These are phyloP conservation scores for Sugiyamaella floridensis DNA, from an alignment of 805 yeast genomes.

Conservation along the genomic window DNA sequence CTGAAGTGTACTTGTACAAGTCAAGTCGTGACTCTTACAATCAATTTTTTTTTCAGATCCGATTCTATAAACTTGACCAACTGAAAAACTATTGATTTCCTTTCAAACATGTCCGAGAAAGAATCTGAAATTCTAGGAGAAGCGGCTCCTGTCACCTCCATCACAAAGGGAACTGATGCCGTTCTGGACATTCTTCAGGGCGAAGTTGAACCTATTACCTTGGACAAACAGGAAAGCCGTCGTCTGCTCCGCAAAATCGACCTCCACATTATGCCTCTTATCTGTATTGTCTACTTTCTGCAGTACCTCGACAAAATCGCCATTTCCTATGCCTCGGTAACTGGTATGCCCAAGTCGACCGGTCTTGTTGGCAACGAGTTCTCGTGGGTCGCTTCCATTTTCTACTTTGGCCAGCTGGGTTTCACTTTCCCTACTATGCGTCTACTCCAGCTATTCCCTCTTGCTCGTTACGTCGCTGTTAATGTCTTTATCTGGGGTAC, in stretches of 20 bases:
- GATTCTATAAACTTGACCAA: too few relatives aligned
- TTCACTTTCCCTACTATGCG: constrained; percentile 39
- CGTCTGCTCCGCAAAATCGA: constrained; percentile 23
- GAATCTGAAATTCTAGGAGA: neutral
- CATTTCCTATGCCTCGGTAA: constrained; percentile 43
- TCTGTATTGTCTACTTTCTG: constrained; percentile 12
- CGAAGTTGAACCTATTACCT: neutral
- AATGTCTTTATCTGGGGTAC: constrained; percentile 17
- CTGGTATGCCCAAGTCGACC: constrained; percentile 35
- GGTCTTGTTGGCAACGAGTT: constrained; percentile 33
- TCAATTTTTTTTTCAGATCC: too few relatives aligned
- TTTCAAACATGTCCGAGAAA: neutral
- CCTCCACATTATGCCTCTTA: constrained; percentile 13
- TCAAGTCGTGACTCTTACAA: too few relatives aligned
- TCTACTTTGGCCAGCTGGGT: constrained; percentile 40
- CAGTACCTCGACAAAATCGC: constrained; percentile 42
- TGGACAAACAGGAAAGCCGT: constrained; percentile 17
- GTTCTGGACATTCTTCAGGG: neutral
- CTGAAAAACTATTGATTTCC: too few relatives aligned
- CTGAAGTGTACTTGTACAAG: too few relatives aligned
- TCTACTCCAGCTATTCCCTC: constrained; percentile 29
- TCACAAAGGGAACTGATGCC: neutral
- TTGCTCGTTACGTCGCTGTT: constrained; percentile 13
- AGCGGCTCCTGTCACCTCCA: neutral
- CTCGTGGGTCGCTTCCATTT: constrained; percentile 39